phyloP scores from a whole-genome alignment of 352 stramenopile species.

The Phytophthora syringae region DNA sequence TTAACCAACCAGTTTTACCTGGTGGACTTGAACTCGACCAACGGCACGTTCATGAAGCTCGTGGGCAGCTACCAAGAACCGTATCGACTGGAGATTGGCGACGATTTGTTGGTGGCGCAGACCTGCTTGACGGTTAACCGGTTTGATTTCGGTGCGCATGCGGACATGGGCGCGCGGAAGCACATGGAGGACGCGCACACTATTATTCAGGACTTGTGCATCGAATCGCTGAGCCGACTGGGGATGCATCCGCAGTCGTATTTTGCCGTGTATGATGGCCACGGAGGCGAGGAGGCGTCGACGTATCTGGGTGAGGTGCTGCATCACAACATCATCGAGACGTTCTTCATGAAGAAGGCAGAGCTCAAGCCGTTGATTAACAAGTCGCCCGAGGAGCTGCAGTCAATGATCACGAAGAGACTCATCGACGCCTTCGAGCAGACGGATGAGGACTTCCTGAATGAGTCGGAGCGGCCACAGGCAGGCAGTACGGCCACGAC shows the following conservation, averaged over 20 bases:
- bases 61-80: constrained; percentile 92
- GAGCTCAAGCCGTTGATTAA: constrained; percentile 45
- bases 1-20: constrained; percentile 82
- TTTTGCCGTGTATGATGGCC: constrained; percentile 97
- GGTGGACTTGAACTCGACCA: constrained; percentile 89
- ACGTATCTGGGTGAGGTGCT: constrained; percentile 86
- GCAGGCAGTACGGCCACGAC: constrained; percentile 95
- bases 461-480: constrained; percentile 66
- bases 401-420: constrained; percentile 59
- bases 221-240: constrained; percentile 56
- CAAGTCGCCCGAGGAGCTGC: constrained; percentile 45
- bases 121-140: constrained; percentile 97
- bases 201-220: constrained; percentile 92
- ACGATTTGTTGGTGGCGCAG: constrained; percentile 96
- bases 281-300: constrained; percentile 94
- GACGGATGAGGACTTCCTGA: constrained; percentile 79
- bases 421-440: constrained; percentile 66
- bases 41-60: constrained; percentile 97
- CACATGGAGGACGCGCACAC: constrained; percentile 97
- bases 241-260: constrained; percentile 91
- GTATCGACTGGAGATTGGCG: constrained; percentile 93
- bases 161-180: constrained; percentile 93
- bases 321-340: constrained; percentile 70
- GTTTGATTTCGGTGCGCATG: constrained; percentile 96
- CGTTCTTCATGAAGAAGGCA: constrained; percentile 61